Conservation (phyloP, 768 basidiomycete species). For the Mycena leptocephala region DNA sequence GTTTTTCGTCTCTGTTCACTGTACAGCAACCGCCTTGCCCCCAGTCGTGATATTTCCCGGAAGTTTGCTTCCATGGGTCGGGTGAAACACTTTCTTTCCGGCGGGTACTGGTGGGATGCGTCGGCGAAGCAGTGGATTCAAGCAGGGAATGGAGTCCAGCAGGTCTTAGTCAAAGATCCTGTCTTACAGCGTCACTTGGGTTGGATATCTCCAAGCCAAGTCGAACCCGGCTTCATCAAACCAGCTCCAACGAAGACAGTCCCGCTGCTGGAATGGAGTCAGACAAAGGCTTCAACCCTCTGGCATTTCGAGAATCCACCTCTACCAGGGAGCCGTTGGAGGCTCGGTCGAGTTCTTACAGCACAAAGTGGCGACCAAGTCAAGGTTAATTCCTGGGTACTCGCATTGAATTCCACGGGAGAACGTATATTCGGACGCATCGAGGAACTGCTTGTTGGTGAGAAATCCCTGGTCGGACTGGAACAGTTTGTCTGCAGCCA, state of each 20-base stretch:
- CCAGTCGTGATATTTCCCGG: constrained; percentile 52
- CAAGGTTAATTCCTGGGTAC: background rate
- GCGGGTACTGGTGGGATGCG: constrained; percentile 47
- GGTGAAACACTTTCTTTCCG: constrained; percentile 51
- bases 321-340: background rate
- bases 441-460: background rate
- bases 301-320: background rate
- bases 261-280: background rate
- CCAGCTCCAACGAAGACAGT: background rate
- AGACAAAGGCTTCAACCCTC: background rate
- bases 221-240: background rate
- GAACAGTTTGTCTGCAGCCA: background rate
- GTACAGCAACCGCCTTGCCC: constrained; percentile 53
- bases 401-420: background rate
- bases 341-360: background rate
- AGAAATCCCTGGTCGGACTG: background rate
- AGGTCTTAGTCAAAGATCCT: background rate
- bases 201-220: constrained; percentile 13
- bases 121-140: constrained; percentile 13
- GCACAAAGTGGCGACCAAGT: background rate
- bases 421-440: background rate
- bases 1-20: constrained; percentile 55
- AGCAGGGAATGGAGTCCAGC: constrained; percentile 3
- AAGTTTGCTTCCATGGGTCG: constrained; percentile 44
- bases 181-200: constrained; percentile 35